Evolutionary conservation across 257 asterid genomes (phyloP).

Genomic region (Fraxinus anomala): DNA sequence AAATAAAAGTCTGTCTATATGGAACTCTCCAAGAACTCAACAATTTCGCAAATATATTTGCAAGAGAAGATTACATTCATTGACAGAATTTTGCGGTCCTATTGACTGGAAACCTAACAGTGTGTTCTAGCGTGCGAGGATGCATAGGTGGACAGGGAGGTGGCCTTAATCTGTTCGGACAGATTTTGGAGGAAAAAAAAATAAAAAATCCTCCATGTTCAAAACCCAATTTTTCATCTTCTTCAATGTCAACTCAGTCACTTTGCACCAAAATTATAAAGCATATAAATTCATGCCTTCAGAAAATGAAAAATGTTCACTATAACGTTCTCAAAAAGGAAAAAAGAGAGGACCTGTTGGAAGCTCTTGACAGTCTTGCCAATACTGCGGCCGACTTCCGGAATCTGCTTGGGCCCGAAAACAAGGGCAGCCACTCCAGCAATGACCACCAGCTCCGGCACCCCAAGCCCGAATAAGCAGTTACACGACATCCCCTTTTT

Average conservation of each 20-base stretch:
- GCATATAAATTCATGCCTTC: neutral
- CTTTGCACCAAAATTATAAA: neutral
- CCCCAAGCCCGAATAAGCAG: constrained; percentile 82
- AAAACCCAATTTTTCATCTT: neutral
- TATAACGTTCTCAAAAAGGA: neutral
- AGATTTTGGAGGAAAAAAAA: no score
- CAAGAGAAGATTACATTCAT: no score
- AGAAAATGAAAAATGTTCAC: neutral
- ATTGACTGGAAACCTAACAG: no score
- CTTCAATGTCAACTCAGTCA: neutral
- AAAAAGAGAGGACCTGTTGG: constrained; percentile 55
- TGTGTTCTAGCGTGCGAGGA: no score
- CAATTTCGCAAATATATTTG: no score
- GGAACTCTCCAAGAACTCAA: no score
- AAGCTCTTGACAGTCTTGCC: constrained; percentile 88
- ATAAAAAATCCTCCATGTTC: neutral
- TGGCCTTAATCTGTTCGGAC: no score
- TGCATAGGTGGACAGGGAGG: no score
- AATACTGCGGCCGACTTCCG: constrained; percentile 73
- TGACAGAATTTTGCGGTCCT: no score
- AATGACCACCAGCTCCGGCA: constrained; percentile 81
- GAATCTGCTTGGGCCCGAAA: constrained; percentile 80
- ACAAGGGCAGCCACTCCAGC: constrained; percentile 75
- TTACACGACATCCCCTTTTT: constrained; percentile 62
- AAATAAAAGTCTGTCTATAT: no score